Base-by-base conservation (phyloP, 768 basidiomycete genomes). In the Pleurotus citrinopileatus region DNA sequence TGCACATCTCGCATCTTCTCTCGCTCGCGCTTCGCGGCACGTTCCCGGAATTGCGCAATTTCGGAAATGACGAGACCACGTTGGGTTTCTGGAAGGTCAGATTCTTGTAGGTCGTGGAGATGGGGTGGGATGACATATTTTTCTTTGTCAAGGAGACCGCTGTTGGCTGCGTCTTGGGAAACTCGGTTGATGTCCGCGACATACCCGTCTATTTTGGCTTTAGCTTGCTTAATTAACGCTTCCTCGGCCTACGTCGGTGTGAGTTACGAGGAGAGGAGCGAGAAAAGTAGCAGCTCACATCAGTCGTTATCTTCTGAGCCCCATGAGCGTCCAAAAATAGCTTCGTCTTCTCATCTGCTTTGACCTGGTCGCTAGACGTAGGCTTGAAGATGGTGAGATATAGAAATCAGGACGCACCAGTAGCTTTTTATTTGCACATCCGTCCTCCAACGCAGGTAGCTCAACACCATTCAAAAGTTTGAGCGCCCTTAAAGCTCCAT, bases 321-420 rank as follows among this genome's bases (percentile, higher is more conserved):
- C 84, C 79, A 67, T 92, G 97, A 28, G 89, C 87, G 60, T 98
- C 94, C 56, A 98, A 69, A 61, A 95, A 91, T 7, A 82, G 77
- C 47, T 86, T 85, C 0, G 94, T 97, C 73, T 97, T 97, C 71
- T 97, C 94, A 67, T 99, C 97, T 54, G 92, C 94, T 73, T 96
- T 98, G 57, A 98, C 85, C 89, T 93, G 64, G 38, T 53, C 22
- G 27, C 44, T 42, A 59, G 70, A 73, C 66, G 73, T 76, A 76
- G 76, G 72, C 64, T 62, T 71, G 73, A 77, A 76, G 70, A 60
- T 63, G 70, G 44, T 71, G 67, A 27, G 63, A 73, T 72, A 61
- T 58, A 64, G 12, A 71, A 67, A 52, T 71, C 51, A 53, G 42
- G 64, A 83, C 89, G 76, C 73, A 92, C 94, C 80, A 65, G 71